Percentiles rank a stretch among this genome's conserved stretches.
phyloP scores from a whole-genome alignment of 2,329 filamentous ascomycete species.

The Aspergillus pseudoviridinutans region DNA sequence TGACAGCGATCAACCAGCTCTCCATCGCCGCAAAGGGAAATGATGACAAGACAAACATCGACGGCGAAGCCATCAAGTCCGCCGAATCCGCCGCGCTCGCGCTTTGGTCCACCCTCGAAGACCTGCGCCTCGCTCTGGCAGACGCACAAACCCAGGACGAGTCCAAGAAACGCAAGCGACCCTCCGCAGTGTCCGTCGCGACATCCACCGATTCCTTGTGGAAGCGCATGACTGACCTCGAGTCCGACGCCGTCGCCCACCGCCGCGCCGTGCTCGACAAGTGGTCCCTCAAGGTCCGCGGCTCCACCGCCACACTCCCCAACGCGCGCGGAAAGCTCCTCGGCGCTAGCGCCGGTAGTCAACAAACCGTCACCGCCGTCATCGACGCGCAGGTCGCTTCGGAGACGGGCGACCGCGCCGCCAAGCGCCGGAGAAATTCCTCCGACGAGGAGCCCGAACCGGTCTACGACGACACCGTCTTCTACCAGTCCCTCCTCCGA shows the following conservation, averaged over 20 bases:
- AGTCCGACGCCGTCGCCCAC: constrained; percentile 55
- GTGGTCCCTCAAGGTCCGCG: constrained; percentile 79
- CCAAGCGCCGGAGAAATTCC: constrained; percentile 27
- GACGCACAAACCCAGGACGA: constrained; percentile 32
- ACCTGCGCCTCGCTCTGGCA: constrained; percentile 38
- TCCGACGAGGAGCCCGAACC: constrained; percentile 35
- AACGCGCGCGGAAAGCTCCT: constrained; percentile 59
- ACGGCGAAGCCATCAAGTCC: constrained; percentile 58
- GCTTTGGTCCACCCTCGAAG: constrained; percentile 69
- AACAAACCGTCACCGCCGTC: constrained; percentile 49
- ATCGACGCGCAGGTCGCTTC: constrained; percentile 44
- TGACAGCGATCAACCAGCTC: constrained; percentile 77
- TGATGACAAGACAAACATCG: constrained; percentile 32
- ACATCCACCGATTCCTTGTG: constrained; percentile 66
- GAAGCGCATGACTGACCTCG: constrained; percentile 64
- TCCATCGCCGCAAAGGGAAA: constrained; percentile 41
- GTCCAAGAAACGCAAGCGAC: constrained; percentile 46
- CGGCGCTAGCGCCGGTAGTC: constrained; percentile 45
- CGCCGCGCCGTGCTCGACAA: constrained; percentile 76
- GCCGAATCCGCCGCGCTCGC: constrained; percentile 83
- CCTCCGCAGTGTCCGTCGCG: constrained; percentile 44
- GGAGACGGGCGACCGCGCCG: constrained; percentile 30
- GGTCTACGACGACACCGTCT: constrained; percentile 91
- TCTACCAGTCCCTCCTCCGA: constrained; percentile 89
- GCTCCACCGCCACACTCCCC: constrained; percentile 46